Evolutionary conservation across 805 yeast species (phyloP).

Genomic region (Torulaspora franciscae): DNA sequence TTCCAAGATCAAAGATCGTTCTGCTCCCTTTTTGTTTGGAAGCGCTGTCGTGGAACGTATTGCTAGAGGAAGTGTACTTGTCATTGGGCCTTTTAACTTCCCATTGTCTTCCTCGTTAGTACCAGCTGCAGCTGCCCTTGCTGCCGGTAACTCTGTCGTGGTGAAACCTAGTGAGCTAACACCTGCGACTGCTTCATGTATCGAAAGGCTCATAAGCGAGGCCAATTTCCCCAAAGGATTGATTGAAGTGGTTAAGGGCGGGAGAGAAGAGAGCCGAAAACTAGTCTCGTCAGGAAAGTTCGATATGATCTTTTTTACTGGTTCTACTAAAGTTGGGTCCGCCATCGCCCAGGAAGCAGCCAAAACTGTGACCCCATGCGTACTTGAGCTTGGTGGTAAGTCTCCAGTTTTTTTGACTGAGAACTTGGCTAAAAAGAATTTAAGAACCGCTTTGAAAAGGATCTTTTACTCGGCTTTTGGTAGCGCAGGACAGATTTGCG

Average conservation of each 20-base stretch:
- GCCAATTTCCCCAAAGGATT: slow-evolving; percentile 51
- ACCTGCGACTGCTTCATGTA: slow-evolving; percentile 53
- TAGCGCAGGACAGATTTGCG: slow-evolving; percentile 89
- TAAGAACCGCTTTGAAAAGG: slow-evolving; percentile 52
- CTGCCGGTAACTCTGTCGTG: slow-evolving; percentile 79
- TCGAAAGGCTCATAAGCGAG: slow-evolving; percentile 50
- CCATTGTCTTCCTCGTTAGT: slow-evolving; percentile 57
- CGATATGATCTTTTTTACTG: slow-evolving; percentile 85
- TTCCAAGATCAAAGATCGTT: slow-evolving; percentile 34
- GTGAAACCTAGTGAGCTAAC: slow-evolving; percentile 71
- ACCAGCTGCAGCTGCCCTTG: slow-evolving; percentile 74
- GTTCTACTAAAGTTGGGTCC: slow-evolving; percentile 69
- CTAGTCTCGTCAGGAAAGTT: slow-evolving; percentile 55
- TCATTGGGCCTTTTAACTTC: slow-evolving; percentile 44
- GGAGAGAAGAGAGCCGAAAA: slow-evolving; percentile 53
- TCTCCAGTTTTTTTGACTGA: slow-evolving; percentile 73
- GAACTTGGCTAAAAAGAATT: slow-evolving; percentile 41
- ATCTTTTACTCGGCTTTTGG: slow-evolving; percentile 71
- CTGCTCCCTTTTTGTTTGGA: slow-evolving; percentile 36
- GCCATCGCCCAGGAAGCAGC: slow-evolving; percentile 78
- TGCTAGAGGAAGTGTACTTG: slow-evolving; percentile 61
- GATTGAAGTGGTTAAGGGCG: slow-evolving; percentile 68
- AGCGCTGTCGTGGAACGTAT: slow-evolving; percentile 37
- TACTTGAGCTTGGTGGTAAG: slow-evolving; percentile 89
- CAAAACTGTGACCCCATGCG: slow-evolving; percentile 71